These are phyloP conservation scores for Coemansia sp. DNA, from an alignment of 192 early-diverging fungal species.

Conservation along the genomic window DNA sequence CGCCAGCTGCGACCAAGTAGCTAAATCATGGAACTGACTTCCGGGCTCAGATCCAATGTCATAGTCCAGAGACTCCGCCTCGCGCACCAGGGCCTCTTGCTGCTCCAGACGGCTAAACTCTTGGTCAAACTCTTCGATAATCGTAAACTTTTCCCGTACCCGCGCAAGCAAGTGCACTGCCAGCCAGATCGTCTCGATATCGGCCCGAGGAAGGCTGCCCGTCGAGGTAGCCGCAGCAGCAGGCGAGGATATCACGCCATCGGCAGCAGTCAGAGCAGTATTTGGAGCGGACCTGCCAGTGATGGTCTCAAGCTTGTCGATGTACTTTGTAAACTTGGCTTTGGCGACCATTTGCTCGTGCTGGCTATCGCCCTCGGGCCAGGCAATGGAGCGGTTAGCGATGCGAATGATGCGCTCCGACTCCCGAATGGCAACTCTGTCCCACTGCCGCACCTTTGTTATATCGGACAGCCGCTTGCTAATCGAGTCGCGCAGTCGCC, in stretches of 20 bases:
- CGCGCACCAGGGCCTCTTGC: constrained; percentile 41
- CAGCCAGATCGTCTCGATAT: constrained; percentile 54
- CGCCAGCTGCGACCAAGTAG: constrained; percentile 51
- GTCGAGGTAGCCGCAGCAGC: background rate
- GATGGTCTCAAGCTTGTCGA: constrained; percentile 40
- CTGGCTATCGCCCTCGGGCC: constrained; percentile 49
- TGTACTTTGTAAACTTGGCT: constrained; percentile 49
- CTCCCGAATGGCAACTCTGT: constrained; percentile 31
- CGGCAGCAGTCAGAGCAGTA: background rate
- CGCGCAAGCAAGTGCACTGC: constrained; percentile 45
- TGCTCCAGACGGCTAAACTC: constrained; percentile 48
- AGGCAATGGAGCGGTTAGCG: constrained; percentile 40
- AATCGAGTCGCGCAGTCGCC: constrained; percentile 55
- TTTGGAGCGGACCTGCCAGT: constrained; percentile 9
- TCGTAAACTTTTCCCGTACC: constrained; percentile 39
- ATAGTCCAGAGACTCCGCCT: constrained; percentile 31
- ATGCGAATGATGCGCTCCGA: constrained; percentile 41
- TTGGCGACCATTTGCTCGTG: constrained; percentile 51
- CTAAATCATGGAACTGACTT: constrained; percentile 19
- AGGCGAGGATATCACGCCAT: background rate
- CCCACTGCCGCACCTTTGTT: constrained; percentile 35
- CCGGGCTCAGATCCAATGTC: background rate
- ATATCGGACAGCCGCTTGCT: constrained; percentile 52
- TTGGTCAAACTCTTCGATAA: constrained; percentile 50
- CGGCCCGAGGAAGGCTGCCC: constrained; percentile 31